Evolutionary conservation across 768 basidiomycete species (phyloP).

Genomic region (Cubamyces lactineus): DNA sequence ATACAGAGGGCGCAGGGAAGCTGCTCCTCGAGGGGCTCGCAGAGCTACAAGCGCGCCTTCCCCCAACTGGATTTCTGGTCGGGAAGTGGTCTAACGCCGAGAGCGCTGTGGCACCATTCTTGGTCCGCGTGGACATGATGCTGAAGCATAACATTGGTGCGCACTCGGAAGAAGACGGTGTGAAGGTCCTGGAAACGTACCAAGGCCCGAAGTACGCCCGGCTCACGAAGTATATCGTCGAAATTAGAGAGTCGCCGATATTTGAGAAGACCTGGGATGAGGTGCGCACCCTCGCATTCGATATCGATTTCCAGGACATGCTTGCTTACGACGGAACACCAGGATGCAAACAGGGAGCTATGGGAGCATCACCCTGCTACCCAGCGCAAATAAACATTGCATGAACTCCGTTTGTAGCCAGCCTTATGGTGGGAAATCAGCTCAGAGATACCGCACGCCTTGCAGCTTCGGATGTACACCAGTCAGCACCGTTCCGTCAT

Average conservation of each 20-base stretch:
- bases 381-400: no score
- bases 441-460: no score
- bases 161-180: neutral
- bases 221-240: neutral
- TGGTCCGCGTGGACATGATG: conserved; percentile 50
- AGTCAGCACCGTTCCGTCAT: no score
- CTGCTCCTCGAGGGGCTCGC: conserved; percentile 48
- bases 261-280: conserved; percentile 10
- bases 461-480: no score
- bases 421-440: no score
- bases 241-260: conserved; percentile 1
- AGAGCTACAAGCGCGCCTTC: conserved; percentile 52
- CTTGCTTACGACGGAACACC: no score
- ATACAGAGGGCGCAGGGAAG: conserved; percentile 42
- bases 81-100: conserved; percentile 62
- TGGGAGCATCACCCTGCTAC: no score
- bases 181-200: neutral
- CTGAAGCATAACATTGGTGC: neutral
- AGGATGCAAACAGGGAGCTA: no score
- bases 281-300: neutral
- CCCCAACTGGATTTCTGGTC: conserved; percentile 42
- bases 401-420: no score
- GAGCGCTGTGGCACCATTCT: conserved; percentile 58
- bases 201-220: neutral
- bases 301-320: no score